A percentile compares a stretch with the other conserved stretches of the same genome.
Evolutionary conservation across 306 rosid species (phyloP).

Genomic region (Comarum palustre): DNA sequence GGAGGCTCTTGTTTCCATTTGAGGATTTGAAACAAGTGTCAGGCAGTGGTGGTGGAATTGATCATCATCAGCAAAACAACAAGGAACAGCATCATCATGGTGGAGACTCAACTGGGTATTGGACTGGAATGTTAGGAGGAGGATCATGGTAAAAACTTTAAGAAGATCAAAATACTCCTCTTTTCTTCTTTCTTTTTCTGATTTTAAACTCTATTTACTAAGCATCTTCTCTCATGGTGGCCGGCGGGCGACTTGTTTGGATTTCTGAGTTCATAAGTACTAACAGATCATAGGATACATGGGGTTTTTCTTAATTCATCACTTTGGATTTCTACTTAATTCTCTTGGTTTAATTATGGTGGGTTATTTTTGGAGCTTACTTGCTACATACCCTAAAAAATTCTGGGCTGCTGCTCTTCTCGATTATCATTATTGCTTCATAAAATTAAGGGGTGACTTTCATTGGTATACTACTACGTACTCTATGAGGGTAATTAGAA

Average conservation of each 20-base stretch:
- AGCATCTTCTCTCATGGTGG: conserved; percentile 33
- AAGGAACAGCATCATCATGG: conserved; percentile 41
- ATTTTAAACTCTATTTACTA: conserved; percentile 23
- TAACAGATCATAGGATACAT: conserved; percentile 42
- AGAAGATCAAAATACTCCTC: neutral
- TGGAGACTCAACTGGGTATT: conserved; percentile 59
- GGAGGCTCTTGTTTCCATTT: conserved; percentile 58
- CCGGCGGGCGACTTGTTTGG: conserved; percentile 34
- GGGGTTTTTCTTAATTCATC: conserved; percentile 21
- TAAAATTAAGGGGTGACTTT: conserved; percentile 25
- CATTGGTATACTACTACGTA: conserved; percentile 15
- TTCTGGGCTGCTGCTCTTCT: conserved; percentile 20
- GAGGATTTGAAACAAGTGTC: conserved; percentile 56
- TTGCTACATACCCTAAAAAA: conserved; percentile 33
- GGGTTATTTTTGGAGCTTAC: conserved; percentile 48
- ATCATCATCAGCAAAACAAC: conserved; percentile 33
- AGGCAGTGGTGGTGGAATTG: conserved; percentile 22
- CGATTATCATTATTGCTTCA: conserved; percentile 34
- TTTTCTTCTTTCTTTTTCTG: neutral
- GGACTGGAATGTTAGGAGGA: conserved; percentile 86
- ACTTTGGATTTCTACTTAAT: conserved; percentile 20
- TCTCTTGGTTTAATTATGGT: conserved; percentile 25
- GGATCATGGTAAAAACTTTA: conserved; percentile 60
- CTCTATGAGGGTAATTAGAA: conserved; percentile 28
- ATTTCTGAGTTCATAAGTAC: conserved; percentile 37